Conservation (phyloP, 2,329 filamentous ascomycete genomes). For the Dactylellina drechsleri region DNA sequence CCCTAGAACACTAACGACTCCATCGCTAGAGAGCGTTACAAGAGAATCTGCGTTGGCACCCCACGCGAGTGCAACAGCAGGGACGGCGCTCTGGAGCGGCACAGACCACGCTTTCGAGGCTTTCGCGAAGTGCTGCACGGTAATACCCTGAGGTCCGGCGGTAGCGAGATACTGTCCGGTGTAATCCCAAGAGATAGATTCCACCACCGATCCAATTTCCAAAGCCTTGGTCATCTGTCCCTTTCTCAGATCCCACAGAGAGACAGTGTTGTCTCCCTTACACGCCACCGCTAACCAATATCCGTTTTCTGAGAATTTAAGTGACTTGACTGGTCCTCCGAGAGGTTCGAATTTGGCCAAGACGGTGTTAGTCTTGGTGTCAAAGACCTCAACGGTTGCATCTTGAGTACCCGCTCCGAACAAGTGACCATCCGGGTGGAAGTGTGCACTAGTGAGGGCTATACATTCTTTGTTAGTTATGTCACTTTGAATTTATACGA, state of each 20-base stretch:
- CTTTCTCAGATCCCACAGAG: constrained; percentile 92
- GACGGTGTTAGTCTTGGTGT: constrained; percentile 80
- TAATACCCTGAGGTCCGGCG: constrained; percentile 80
- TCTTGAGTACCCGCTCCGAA: constrained; percentile 83
- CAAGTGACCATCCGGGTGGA: constrained; percentile 97
- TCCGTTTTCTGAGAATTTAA: constrained; percentile 94
- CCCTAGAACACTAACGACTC: constrained; percentile 77
- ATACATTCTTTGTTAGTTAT: constrained; percentile 58
- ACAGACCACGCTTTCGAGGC: constrained; percentile 88
- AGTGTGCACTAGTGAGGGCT: constrained; percentile 73
- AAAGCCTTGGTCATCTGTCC: constrained; percentile 83
- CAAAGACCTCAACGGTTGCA: constrained; percentile 87
- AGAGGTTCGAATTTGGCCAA: constrained; percentile 77
- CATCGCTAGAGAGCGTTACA: constrained; percentile 78
- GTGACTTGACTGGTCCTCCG: constrained; percentile 75
- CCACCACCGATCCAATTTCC: constrained; percentile 81
- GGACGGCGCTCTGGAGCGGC: constrained; percentile 78
- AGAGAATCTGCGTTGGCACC: constrained; percentile 78
- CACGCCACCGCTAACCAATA: constrained; percentile 90
- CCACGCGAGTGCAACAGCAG: constrained; percentile 80
- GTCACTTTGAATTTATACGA: background rate
- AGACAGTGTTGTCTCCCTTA: constrained; percentile 79
- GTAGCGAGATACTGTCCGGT: constrained; percentile 91
- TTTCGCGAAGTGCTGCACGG: constrained; percentile 91
- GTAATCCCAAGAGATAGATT: constrained; percentile 88